Evolutionary conservation across 2,329 filamentous ascomycete species (phyloP).

Genomic region (Aspergillus awamori): DNA sequence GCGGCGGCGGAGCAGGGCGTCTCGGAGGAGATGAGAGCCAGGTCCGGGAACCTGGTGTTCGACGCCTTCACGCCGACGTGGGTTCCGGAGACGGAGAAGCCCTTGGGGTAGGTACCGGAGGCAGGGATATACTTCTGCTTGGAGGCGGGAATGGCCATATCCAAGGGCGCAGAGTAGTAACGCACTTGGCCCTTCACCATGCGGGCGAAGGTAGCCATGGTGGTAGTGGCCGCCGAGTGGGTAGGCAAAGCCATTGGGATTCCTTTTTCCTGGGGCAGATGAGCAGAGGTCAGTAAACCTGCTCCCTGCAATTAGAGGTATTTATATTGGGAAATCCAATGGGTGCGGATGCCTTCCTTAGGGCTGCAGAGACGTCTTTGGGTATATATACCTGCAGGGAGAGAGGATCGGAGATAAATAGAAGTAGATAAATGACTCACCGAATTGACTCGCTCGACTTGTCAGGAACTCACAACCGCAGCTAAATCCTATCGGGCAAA

Average conservation of each 20-base stretch:
- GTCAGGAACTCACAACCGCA: background rate
- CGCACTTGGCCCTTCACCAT: conserved; percentile 45
- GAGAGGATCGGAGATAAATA: background rate
- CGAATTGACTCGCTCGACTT: background rate
- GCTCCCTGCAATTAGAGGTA: background rate
- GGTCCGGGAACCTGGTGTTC: conserved; percentile 88
- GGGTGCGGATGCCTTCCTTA: background rate
- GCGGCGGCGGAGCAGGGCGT: conserved; percentile 82
- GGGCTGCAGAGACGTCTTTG: background rate
- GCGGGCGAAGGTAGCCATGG: conserved; percentile 39
- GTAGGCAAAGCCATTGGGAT: conserved; percentile 30
- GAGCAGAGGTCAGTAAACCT: conserved; percentile 5
- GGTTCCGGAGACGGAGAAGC: conserved; percentile 83
- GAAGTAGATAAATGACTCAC: conserved; percentile 17
- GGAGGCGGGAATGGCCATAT: conserved; percentile 65
- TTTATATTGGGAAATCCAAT: conserved; percentile 1
- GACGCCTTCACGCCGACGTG: conserved; percentile 92
- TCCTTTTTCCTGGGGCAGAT: background rate
- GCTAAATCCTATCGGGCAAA: conserved; percentile 2
- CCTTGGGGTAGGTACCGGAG: conserved; percentile 82
- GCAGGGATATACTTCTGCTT: conserved; percentile 92
- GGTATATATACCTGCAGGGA: conserved; percentile 11
- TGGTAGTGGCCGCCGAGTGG: conserved; percentile 28
- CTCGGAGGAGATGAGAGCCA: conserved; percentile 86
- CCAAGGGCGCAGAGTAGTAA: conserved; percentile 50